phyloP scores from a whole-genome alignment of 768 basidiomycete species.

The Cystobasidium ongulense region DNA sequence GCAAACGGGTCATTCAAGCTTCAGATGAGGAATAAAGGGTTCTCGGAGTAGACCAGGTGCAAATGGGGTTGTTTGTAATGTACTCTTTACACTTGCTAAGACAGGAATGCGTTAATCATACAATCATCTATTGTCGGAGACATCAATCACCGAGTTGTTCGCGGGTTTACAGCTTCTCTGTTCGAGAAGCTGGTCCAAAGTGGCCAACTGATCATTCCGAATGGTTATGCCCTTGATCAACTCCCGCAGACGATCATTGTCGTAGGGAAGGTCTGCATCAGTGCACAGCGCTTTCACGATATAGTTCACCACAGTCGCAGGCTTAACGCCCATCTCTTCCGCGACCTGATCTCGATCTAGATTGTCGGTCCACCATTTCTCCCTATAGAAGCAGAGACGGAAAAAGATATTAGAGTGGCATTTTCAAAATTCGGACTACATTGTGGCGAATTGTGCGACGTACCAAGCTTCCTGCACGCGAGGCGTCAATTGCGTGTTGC shows the following conservation, averaged over 20 bases:
- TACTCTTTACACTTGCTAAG: too few species aligned
- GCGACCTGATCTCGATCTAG: neutral
- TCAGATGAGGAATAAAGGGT: neutral
- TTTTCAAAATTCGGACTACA: too few species aligned
- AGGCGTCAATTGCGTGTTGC: neutral
- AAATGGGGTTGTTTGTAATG: too few species aligned
- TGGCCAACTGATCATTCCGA: neutral
- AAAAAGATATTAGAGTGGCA: too few species aligned
- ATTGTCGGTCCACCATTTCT: neutral
- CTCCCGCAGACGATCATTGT: neutral
- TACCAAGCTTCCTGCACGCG: slow-evolving; percentile 3
- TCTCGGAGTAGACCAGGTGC: too few species aligned
- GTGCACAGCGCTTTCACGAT: neutral
- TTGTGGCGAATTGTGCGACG: too few species aligned
- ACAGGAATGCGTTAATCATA: too few species aligned
- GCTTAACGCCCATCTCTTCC: neutral
- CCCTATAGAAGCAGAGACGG: neutral
- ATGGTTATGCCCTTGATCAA: neutral
- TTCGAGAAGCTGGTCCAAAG: neutral
- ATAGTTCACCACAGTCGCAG: neutral
- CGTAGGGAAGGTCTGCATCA: neutral
- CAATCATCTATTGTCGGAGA: too few species aligned
- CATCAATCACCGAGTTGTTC: too few species aligned
- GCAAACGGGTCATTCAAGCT: neutral
- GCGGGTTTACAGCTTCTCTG: neutral